Conservation (phyloP, 345 rosid species). For the Syzygium jambos region DNA sequence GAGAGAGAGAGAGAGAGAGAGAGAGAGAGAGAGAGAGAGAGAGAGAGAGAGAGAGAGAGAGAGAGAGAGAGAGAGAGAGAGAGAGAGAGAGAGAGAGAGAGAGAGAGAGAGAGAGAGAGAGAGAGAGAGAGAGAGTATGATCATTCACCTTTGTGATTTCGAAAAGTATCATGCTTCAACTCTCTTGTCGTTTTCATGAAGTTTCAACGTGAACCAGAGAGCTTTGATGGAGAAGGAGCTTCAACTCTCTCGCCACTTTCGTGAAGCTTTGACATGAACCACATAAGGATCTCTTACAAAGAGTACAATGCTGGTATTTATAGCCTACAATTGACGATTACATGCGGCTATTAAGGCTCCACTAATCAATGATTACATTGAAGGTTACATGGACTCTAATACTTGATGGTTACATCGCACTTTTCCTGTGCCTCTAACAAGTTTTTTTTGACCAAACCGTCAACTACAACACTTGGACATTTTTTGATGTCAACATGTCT, state of each 20-base stretch:
- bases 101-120: no score
- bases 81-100: no score
- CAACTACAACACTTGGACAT: background rate
- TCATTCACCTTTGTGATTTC: background rate
- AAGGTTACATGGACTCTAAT: background rate
- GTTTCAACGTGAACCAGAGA: background rate
- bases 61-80: no score
- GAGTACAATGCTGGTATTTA: background rate
- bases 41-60: no score
- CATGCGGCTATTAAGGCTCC: background rate
- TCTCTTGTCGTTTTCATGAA: background rate
- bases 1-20: no score
- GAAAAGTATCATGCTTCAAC: background rate
- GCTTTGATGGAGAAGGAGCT: background rate
- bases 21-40: no score
- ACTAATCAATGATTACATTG: background rate
- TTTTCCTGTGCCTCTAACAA: background rate
- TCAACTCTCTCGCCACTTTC: background rate
- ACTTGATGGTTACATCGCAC: no score
- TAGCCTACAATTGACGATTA: background rate
- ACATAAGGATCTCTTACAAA: background rate
- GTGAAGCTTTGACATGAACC: background rate
- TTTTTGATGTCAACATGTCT: no score
- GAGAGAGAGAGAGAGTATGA: background rate
- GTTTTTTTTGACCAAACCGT: no score